Base-by-base conservation (phyloP, 202 grass and related monocot species). In the Elaeis oleifera region DNA sequence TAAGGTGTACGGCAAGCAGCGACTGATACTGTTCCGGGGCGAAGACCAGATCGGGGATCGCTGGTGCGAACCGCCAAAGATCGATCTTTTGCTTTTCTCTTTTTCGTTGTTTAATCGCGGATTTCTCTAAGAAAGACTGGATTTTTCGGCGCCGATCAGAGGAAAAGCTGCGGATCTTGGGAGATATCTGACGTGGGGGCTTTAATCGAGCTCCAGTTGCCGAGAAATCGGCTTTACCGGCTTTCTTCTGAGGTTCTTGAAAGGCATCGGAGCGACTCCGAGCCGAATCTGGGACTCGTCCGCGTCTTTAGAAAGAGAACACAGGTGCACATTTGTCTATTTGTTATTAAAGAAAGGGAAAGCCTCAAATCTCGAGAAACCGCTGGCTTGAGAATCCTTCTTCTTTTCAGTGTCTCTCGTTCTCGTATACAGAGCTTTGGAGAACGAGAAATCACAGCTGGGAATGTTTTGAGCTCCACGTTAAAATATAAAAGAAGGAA, bases 121-220 rank as follows among this genome's bases (percentile, higher is more conserved):
- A 44, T 44, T 44, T 44, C 36, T 44, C 25, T 36, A 27, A 15
- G 17, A 32, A 67, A 55, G 51, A 55, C 36, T 67, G 51, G 27
- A 54, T 44, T 44, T 67, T 67, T 67, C 51, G 64, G 64, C 64
- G 65, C 69, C 55, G 65, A 77, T 74, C 54, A 51, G 44, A 59
- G 76, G 74, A 52, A 76, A 76, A 71, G 60, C 32, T 67, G 80
- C 67, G 67, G 65, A 69, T 72, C 49, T 31, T 31, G 50, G 50
- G 17, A 28, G 64, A 31, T 52, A 32, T 67, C 16, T 39, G 36
- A 44, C 36, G 36, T 13, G 9, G 26, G 36, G 25, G 67, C 82
- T 90, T 90, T 90, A 82, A 90, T 68, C 79, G 57, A 74, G 79
- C 82, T 86, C 73, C 80, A 64, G 51, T 36, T 75, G 79, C 76